Evolutionary conservation across 805 yeast genomes (phyloP).

Genomic region (Metschnikowia gelsemii): DNA sequence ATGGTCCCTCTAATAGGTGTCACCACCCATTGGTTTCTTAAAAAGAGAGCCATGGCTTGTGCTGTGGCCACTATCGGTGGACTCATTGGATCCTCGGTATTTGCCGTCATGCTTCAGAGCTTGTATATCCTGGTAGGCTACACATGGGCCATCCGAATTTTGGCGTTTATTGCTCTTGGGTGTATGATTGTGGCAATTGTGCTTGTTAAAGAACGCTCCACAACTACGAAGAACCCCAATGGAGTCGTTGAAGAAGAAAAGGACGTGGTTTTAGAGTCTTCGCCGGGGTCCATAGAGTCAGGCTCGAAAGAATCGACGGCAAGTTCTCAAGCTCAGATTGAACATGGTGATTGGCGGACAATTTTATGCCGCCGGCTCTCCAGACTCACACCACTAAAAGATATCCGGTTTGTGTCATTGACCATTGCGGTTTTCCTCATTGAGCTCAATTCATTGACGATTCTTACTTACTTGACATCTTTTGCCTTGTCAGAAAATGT

Average conservation of each 20-base stretch:
- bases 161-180: conserved; percentile 46
- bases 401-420: conserved; percentile 42
- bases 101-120: conserved; percentile 54
- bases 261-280: too few species aligned
- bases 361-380: too few species aligned
- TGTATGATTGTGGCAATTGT: too few species aligned
- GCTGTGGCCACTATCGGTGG: conserved; percentile 52
- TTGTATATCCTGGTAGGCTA: conserved; percentile 50
- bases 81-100: conserved; percentile 50
- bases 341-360: too few species aligned
- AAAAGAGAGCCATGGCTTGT: conserved; percentile 43
- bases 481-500: conserved; percentile 51
- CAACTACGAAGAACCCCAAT: too few species aligned
- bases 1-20: conserved; percentile 46
- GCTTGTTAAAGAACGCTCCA: too few species aligned
- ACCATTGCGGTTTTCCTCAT: conserved; percentile 44
- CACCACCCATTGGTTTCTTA: conserved; percentile 46
- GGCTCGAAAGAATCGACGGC: too few species aligned
- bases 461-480: conserved; percentile 52
- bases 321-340: too few species aligned
- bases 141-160: conserved; percentile 51
- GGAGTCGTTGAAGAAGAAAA: too few species aligned
- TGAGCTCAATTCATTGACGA: conserved; percentile 48
- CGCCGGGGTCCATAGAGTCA: too few species aligned
- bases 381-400: too few species aligned